A percentile compares a stretch with the other conserved stretches of the same genome.
Conservation (phyloP, 2,329 filamentous ascomycete species). For the Cyphellophora attinorum region DNA sequence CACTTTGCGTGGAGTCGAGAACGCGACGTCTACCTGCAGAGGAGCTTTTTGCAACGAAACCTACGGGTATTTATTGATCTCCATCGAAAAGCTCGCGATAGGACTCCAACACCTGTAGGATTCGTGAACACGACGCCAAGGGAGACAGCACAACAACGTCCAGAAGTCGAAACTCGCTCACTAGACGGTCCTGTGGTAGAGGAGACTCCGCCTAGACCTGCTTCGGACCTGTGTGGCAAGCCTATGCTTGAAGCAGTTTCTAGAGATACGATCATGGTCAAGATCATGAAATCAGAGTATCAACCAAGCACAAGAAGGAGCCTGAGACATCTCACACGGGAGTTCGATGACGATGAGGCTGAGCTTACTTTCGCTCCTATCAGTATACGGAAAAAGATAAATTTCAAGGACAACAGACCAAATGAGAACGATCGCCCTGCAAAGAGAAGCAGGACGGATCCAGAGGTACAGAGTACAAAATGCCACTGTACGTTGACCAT, state of each 20-base stretch:
- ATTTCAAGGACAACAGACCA: conserved; percentile 11
- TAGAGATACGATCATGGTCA: not conserved
- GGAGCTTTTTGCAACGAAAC: not conserved
- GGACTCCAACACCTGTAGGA: not conserved
- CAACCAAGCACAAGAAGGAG: conserved; percentile 6
- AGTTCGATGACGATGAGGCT: conserved; percentile 7
- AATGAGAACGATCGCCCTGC: conserved; percentile 5
- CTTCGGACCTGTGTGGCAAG: not conserved
- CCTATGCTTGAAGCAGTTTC: not conserved
- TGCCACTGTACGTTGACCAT: conserved; percentile 16
- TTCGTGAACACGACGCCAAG: not conserved
- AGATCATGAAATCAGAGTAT: conserved; percentile 1
- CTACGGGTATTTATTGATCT: not conserved
- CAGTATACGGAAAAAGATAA: conserved; percentile 17
- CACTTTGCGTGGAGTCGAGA: not conserved
- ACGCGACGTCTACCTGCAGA: not conserved
- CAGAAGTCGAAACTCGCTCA: not conserved
- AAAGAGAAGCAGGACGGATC: conserved; percentile 12
- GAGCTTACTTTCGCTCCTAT: conserved; percentile 12
- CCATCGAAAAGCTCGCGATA: not conserved
- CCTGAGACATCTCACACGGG: conserved; percentile 6
- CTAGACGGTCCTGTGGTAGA: not conserved
- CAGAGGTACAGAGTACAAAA: conserved; percentile 2
- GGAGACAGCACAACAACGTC: not conserved
- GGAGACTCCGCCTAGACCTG: not conserved